phyloP scores from a whole-genome alignment of 768 basidiomycete species.

The Neoboletus subvelutipes region DNA sequence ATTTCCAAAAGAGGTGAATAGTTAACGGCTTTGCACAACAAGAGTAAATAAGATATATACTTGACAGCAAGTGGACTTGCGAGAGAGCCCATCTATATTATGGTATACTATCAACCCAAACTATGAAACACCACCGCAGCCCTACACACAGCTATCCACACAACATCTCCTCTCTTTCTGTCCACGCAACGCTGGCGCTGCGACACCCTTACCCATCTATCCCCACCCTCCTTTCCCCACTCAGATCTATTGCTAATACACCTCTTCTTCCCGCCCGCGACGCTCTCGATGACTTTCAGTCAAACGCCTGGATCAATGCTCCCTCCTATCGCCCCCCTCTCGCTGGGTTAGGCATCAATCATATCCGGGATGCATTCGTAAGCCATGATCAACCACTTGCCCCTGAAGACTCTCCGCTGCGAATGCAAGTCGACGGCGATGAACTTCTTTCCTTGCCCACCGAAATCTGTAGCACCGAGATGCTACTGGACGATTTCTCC shows the following conservation, averaged over 20 bases:
- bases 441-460: neutral
- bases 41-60: slow-evolving; percentile 21
- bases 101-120: neutral
- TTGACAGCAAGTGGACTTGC: neutral
- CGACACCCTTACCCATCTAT: slow-evolving; percentile 17
- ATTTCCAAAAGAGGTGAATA: slow-evolving; percentile 18
- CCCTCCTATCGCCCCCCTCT: slow-evolving; percentile 14
- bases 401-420: slow-evolving; percentile 1
- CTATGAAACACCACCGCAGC: slow-evolving; percentile 29
- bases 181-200: slow-evolving; percentile 34
- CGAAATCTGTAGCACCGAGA: neutral
- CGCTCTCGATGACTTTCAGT: slow-evolving; percentile 29
- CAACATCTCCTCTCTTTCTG: neutral
- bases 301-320: slow-evolving; percentile 26
- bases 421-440: slow-evolving; percentile 9
- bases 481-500: neutral
- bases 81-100: neutral
- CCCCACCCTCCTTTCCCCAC: slow-evolving; percentile 32
- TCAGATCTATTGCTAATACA: slow-evolving; percentile 13
- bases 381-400: neutral
- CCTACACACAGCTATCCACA: slow-evolving; percentile 25
- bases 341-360: slow-evolving; percentile 30
- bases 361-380: neutral
- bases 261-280: neutral
- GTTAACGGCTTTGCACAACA: slow-evolving; percentile 23